Base-by-base conservation (phyloP, 257 asterid genomes). In the Mentha longifolia region DNA sequence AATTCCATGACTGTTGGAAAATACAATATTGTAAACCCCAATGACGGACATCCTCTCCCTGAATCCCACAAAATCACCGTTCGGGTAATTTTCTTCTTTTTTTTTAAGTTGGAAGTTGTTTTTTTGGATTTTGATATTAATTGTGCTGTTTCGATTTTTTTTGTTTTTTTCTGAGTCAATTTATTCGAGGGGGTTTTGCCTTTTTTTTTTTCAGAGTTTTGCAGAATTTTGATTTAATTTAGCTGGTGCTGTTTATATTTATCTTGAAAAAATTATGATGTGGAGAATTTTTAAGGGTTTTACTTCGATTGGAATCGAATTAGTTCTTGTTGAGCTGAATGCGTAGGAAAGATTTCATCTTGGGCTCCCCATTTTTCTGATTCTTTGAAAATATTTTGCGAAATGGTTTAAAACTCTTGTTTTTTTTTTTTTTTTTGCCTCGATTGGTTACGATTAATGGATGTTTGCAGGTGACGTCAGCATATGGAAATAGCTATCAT, bases 1-100 rank as follows among this genome's bases (percentile, higher is more conserved):
- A 88, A 88, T 81, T 80, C 97, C 16, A 94, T 94, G 99, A 94
- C 97, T 41, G 96, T 94, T 30, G 99, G 97, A 55, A 94, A 91
- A 54, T 94, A 94, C 73, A 93, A 92, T 33, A 77, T 91, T 46
- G 95, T 94, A 20, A 91, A 91, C 71, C 88, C 89, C 59, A 84
- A 68, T 30, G 97, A 94, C 17, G 99, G 95, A 16, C 77, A 76
- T 20, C 95, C 97, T 81, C 78, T 91, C 16, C 97, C 96, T 12
- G 97, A 94, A 49, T 84, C 99, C 63, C 97, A 94, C 81, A 94
- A 79, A 86, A 51, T 91, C 76, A 86, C 95, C 61, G 96, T 89
- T 78, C 83, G 96, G 94, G 99, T 91, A 88, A 61, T 55, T 10
- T 37, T 28, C 16, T 3, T 6, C 25, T 28, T 51, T 2, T 5